Base-by-base conservation (phyloP, 352 stramenopile genomes). In the Phytopythium chamaehyphon region DNA sequence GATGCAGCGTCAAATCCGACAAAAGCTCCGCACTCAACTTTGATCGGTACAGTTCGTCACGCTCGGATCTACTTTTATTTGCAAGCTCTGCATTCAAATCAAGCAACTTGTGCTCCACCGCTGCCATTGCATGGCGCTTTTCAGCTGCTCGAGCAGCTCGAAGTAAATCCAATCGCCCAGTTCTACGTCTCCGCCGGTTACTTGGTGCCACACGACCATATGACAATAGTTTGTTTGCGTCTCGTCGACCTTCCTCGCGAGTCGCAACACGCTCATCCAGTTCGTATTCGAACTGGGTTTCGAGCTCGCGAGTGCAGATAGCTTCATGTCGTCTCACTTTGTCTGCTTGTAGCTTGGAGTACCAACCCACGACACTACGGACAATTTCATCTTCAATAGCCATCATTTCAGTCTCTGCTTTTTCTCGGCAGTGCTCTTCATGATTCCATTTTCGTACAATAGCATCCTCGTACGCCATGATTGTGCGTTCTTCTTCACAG, bases 101-200 rank as follows among this genome's bases (percentile, higher is more conserved):
- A 1, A 83, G 28, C 9, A 90, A 54, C 5, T 38, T 50, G 6
- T 76, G 53, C 37, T 92, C 82, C 7, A 89, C 66, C 0, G 55
- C 53, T 24, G 62, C 56, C 78, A 92, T 90, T 0, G 74, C 64
- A 2, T 88, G 51, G 0, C 79, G 76, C 50, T 90, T 93, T 54
- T 88, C 73, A 47, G 62, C 66, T 14, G 77, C 77, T 28, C 79
- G 55, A 15, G 75, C 44, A 7, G 88, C 64, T 12, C 77, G 65
- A 21, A 82, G 60, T 1, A 76, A 47, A n/a, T 84, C 77, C 0
- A 93, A 22, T 16, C 55, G 57, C 57, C 64, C 71, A 1, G 71
- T 15, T 15, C 43, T 52, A 54, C 68, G 21, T 10, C 52, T 48
- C 51, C 54, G 35, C 15, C 56, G 44, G 44, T 55, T 52, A 59